Conservation (phyloP, 2,329 filamentous ascomycete genomes). For the Calonectria honghensis region DNA sequence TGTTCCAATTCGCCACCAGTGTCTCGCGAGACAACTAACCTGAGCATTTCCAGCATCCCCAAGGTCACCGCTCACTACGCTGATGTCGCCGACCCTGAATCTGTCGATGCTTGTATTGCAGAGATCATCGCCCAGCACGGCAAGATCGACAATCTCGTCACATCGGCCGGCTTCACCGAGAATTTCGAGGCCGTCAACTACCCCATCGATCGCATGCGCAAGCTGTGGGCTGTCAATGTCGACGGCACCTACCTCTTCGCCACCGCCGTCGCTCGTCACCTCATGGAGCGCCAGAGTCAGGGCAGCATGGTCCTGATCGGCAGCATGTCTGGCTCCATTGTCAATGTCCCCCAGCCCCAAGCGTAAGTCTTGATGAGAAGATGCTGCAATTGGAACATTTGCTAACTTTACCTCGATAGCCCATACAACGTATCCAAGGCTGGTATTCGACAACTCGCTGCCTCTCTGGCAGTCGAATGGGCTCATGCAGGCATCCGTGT, state of each 20-base stretch:
- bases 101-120: slow-evolving; percentile 83
- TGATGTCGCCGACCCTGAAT: slow-evolving; percentile 88
- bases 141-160: slow-evolving; percentile 93
- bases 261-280: slow-evolving; percentile 87
- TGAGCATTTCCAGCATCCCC: slow-evolving; percentile 73
- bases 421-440: slow-evolving; percentile 97
- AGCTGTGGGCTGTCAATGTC: slow-evolving; percentile 96
- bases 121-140: slow-evolving; percentile 78
- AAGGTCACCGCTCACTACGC: slow-evolving; percentile 93
- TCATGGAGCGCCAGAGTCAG: slow-evolving; percentile 86
- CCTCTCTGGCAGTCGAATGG: slow-evolving; percentile 95
- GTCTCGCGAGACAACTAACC: slow-evolving; percentile 30
- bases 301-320: slow-evolving; percentile 97
- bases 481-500: slow-evolving; percentile 90
- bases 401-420: slow-evolving; percentile 55
- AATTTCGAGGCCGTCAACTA: slow-evolving; percentile 96
- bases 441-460: slow-evolving; percentile 90
- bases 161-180: slow-evolving; percentile 97
- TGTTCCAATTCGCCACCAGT: slow-evolving; percentile 44
- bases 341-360: slow-evolving; percentile 96
- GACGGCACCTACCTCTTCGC: slow-evolving; percentile 94
- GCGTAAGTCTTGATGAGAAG: slow-evolving; percentile 67
- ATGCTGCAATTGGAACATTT: not conserved
- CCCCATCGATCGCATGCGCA: slow-evolving; percentile 91
- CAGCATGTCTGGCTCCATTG: slow-evolving; percentile 94